A percentile compares a stretch with the other conserved stretches of the same genome.
These are phyloP conservation scores for Hibiscus trionum DNA, from an alignment of 345 rosid genomes.

Conservation along the genomic window DNA sequence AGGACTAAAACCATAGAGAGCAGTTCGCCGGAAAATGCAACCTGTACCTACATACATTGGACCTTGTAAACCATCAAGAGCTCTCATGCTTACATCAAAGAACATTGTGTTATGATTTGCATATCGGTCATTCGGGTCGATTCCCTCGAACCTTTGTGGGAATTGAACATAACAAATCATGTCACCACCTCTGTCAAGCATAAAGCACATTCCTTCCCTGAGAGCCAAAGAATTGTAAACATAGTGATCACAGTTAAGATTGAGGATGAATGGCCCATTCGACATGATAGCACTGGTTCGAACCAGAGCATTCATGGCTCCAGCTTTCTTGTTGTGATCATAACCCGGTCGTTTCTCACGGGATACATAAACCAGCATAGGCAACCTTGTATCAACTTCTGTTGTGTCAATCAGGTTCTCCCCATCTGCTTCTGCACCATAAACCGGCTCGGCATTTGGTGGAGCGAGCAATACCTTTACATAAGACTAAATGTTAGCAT, in stretches of 20 bases:
- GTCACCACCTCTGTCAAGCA: constrained; percentile 63
- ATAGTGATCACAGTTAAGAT: constrained; percentile 63
- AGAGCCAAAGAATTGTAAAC: constrained; percentile 46
- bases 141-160: constrained; percentile 62
- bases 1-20: constrained; percentile 63
- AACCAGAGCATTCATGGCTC: constrained; percentile 61
- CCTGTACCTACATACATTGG: constrained; percentile 67
- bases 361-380: constrained; percentile 54
- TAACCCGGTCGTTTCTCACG: constrained; percentile 58
- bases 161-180: constrained; percentile 52
- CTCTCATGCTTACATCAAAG: constrained; percentile 63
- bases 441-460: constrained; percentile 59
- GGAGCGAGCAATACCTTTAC: constrained; percentile 74
- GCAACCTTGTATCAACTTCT: constrained; percentile 52
- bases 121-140: constrained; percentile 53
- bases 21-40: constrained; percentile 54
- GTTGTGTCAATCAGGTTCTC: constrained; percentile 45
- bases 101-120: constrained; percentile 61
- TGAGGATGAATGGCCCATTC: constrained; percentile 57
- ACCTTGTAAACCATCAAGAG: constrained; percentile 57
- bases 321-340: constrained; percentile 70
- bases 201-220: constrained; percentile 65
- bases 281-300: constrained; percentile 65
- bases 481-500: neutral
- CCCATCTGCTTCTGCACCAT: constrained; percentile 47